Base-by-base conservation (phyloP, 1,284 basidiomycete genomes). In the Trichosporon sp. region DNA sequence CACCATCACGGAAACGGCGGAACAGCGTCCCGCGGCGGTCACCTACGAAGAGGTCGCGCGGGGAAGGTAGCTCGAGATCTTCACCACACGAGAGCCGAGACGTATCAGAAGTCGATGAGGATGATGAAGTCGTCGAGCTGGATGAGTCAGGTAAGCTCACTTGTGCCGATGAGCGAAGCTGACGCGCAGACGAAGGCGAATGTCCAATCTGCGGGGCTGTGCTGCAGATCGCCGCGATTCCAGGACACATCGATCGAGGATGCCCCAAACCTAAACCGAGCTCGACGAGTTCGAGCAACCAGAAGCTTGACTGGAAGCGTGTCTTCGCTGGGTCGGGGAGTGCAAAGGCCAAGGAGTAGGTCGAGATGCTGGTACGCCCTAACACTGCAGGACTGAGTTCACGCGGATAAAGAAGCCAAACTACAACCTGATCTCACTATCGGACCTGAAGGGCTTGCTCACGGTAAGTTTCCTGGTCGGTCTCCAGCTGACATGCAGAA, bases 391-490 rank as follows among this genome's bases (percentile, higher is more conserved):
- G 23, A 66, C 74, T 9, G 74, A 75, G 35, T 72, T 78, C 73
- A 80, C 79, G 58, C 76, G 77, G 29, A 81, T 83, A 53, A 75
- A 73, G 3, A 83, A 83, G 67, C 82, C 82, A 8, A 83, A 83
- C 71, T 83, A 81, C 67, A 64, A 74, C n/a, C 72, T 83, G 5
- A 74, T 77, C 0, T 72, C 70, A 2, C 76, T 77, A 1, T 72
- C 74, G n/a, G 82, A 83, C 7, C 72, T 83, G 4, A 72, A 77
- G 23, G 68, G 64, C 0, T 62, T 81, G 18, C 72, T 81, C 1
- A 51, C 70, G 0, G 80, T 81, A 42, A 67, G 79, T 60, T 31
- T 15, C n/a, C 31, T n/a, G 1, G 25, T 18, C 13, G 3, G 7
- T 1, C 31, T 12, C 1, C 2, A 25, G 62, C 66, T 72, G 60